phyloP scores from a whole-genome alignment of 257 asterid species.

The Fraxinus excelsior region DNA sequence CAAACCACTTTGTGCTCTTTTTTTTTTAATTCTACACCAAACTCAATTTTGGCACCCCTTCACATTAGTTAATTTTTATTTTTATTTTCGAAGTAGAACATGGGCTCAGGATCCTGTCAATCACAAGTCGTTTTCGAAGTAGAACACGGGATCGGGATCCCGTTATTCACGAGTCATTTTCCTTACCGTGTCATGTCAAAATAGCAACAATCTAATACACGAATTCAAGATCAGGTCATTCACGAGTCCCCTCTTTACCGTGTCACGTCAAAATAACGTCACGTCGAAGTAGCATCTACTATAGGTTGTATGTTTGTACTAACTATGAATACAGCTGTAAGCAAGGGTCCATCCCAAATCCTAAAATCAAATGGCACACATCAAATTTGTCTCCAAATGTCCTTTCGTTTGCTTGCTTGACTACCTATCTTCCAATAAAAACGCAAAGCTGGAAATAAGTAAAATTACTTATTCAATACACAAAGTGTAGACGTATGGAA shows the following conservation, averaged over 20 bases:
- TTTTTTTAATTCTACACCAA: not conserved
- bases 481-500: too few species aligned
- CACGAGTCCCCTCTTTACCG: not conserved
- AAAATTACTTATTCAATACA: too few species aligned
- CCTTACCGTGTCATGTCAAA: too few species aligned
- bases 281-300: not conserved
- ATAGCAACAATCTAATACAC: too few species aligned
- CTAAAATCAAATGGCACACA: not conserved
- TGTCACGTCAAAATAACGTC: not conserved
- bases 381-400: not conserved
- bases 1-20: too few species aligned
- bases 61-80: not conserved
- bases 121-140: too few species aligned
- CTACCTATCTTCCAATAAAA: too few species aligned
- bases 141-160: too few species aligned
- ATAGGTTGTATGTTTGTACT: not conserved
- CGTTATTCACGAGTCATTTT: too few species aligned
- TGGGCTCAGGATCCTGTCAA: too few species aligned
- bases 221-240: not conserved
- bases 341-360: not conserved
- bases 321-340: constrained; percentile 9
- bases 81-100: not conserved
- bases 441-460: not conserved
- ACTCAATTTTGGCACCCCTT: not conserved
- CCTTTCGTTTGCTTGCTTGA: not conserved